Evolutionary conservation across 2,329 filamentous ascomycete genomes (phyloP), one percentile per base, ranked within the genome.

Genomic region (Colletotrichum plurivorum): DNA sequence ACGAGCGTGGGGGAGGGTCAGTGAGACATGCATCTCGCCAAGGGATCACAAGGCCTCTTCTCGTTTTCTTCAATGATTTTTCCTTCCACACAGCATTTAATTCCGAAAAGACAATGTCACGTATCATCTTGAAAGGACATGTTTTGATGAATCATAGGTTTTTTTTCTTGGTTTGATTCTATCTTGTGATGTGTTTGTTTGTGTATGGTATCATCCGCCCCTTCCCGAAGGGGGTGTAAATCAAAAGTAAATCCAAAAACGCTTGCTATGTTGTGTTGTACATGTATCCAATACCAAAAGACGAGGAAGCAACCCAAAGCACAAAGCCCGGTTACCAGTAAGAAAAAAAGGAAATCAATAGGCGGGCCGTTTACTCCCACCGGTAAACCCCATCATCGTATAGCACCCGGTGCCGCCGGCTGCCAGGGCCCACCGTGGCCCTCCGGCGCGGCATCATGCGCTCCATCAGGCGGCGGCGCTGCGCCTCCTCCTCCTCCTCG

Each of bases 381-480:
- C 80, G 78, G 75, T 82, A 83, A 6, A 78, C 59, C 1, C 79
- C 80, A 48, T 82, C 78, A 15, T 81, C 80, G 72, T 82, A 83
- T 36, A 75, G 65, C 2, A 81, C 77, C 39, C 78, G 76, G 49
- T 77, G 76, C 36, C 82, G 77, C 25, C 79, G 75, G 70, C 76
- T 78, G 58, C 78, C 77, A 27, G 80, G 74, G 18, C 78, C 79
- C 12, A 83, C 77, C 2, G 79, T 79, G 3, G 80, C 76, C 1
- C 79, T 76, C 18, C 81, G 79, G 48, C 74, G 75, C 4, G 80
- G 81, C 71, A 78, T 77, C 77, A 83, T 80, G 20, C 83, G 78
- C 74, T 84, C 81, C 65, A 71, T 77, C 2, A 84, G 76, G 43
- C 83, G 79, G 55, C 77, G 76, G 13, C 73, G 76, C 75, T 81